A percentile compares a stretch with the other conserved stretches of the same genome.
phyloP scores from a whole-genome alignment of 306 rosid species.

The Quercus bicolor region DNA sequence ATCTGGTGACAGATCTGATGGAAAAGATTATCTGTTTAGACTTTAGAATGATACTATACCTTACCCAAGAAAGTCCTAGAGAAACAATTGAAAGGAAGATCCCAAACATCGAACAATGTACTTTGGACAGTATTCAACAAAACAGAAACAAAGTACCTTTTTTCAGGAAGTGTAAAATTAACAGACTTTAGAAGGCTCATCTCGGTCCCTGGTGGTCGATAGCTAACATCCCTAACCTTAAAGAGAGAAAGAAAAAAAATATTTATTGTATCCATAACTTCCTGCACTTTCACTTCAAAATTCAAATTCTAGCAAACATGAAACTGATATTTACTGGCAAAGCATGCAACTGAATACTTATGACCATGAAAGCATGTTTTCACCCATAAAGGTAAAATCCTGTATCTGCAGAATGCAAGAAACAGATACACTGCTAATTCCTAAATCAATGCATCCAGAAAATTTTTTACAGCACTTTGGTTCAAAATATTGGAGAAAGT shows the following conservation, averaged over 20 bases:
- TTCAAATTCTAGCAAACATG: background rate
- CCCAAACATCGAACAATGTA: background rate
- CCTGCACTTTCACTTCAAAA: background rate
- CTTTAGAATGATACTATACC: background rate
- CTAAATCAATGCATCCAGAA: background rate
- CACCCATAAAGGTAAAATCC: background rate
- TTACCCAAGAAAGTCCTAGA: background rate
- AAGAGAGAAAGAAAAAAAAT: background rate
- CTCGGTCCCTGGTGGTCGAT: constrained; percentile 88
- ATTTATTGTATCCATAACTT: background rate
- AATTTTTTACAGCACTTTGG: background rate
- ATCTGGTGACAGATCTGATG: background rate
- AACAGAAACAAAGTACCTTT: constrained; percentile 40
- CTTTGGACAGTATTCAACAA: background rate
- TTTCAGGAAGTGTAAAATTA: constrained; percentile 76
- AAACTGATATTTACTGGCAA: background rate
- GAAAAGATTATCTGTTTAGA: background rate
- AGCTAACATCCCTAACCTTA: constrained; percentile 74
- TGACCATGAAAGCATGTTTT: background rate
- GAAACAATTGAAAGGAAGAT: constrained; percentile 4
- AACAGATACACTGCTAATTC: background rate
- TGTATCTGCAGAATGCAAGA: background rate
- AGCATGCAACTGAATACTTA: constrained; percentile 3
- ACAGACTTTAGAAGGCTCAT: constrained; percentile 59
- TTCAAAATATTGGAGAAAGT: background rate